Evolutionary conservation across 2,329 filamentous ascomycete genomes (phyloP).

Genomic region (Blastomyces silverae): DNA sequence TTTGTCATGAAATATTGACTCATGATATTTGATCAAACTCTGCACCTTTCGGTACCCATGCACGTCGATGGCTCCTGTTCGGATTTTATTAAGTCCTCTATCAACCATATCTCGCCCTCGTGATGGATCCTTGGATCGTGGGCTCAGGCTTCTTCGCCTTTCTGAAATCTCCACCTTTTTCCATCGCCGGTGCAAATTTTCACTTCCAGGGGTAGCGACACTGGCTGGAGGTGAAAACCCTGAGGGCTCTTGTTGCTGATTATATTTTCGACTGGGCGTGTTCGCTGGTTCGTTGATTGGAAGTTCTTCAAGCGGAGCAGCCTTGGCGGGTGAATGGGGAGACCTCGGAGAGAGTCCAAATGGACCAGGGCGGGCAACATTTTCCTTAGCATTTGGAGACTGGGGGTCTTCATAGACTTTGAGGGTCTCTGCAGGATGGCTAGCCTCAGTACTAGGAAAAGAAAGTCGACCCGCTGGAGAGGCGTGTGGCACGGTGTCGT

Average conservation of each 20-base stretch:
- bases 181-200: constrained; percentile 29
- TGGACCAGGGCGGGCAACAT: constrained; percentile 19
- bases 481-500: constrained; percentile 16
- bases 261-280: constrained; percentile 25
- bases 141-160: constrained; percentile 32
- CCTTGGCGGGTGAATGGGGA: constrained; percentile 25
- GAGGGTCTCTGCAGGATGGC: constrained; percentile 25
- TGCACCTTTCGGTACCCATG: constrained; percentile 41
- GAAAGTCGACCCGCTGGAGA: constrained; percentile 16
- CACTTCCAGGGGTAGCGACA: constrained; percentile 17
- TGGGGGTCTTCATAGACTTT: constrained; percentile 51
- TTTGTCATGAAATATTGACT: constrained; percentile 32
- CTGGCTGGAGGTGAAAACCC: constrained; percentile 14
- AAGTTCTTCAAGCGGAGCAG: constrained; percentile 36
- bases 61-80: constrained; percentile 34
- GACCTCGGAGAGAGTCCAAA: constrained; percentile 21
- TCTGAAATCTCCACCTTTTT: constrained; percentile 30
- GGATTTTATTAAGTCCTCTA: constrained; percentile 35
- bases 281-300: constrained; percentile 33
- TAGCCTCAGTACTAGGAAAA: constrained; percentile 30
- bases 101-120: constrained; percentile 36
- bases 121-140: constrained; percentile 35
- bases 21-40: constrained; percentile 35
- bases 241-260: constrained; percentile 21
- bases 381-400: constrained; percentile 29